Conservation (phyloP, 768 basidiomycete species). For the Mycena haematopus region DNA sequence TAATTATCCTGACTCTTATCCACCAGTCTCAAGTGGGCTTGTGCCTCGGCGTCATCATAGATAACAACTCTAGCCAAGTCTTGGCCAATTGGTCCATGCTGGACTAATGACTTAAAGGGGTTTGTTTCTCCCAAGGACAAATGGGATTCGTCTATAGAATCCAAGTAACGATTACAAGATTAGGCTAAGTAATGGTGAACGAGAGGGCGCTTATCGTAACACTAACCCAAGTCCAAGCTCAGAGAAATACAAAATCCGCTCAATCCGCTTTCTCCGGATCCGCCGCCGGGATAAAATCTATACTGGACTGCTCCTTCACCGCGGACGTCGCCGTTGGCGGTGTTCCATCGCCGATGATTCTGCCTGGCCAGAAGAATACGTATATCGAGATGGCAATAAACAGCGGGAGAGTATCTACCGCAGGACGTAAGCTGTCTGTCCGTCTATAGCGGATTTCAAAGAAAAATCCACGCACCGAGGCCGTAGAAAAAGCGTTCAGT, state of each 20-base stretch:
- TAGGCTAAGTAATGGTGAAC: constrained; percentile 1
- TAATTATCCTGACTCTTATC: too few species aligned
- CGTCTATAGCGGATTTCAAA: background rate
- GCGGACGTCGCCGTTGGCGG: background rate
- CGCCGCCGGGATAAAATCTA: constrained; percentile 18
- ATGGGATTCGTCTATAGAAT: too few species aligned
- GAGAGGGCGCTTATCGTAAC: background rate
- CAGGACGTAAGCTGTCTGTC: background rate
- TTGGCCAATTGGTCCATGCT: too few species aligned
- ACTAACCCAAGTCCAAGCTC: background rate
- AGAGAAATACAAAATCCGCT: background rate
- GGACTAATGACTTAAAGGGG: too few species aligned
- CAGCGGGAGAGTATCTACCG: constrained; percentile 63
- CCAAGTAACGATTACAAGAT: background rate
- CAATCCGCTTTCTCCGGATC: constrained; percentile 16
- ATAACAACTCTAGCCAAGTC: too few species aligned
- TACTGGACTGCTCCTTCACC: constrained; percentile 14
- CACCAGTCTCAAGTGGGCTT: too few species aligned
- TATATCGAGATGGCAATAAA: constrained; percentile 65
- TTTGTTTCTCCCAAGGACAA: too few species aligned
- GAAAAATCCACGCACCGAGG: constrained; percentile 39
- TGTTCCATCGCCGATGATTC: constrained; percentile 47
- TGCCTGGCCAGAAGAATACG: constrained; percentile 69
- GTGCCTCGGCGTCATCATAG: too few species aligned
- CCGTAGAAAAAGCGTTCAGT: constrained; percentile 70